A percentile compares a stretch with the other conserved stretches of the same genome.
phyloP scores from a whole-genome alignment of 2,329 filamentous ascomycete species.

The Fusarium coffeatum region DNA sequence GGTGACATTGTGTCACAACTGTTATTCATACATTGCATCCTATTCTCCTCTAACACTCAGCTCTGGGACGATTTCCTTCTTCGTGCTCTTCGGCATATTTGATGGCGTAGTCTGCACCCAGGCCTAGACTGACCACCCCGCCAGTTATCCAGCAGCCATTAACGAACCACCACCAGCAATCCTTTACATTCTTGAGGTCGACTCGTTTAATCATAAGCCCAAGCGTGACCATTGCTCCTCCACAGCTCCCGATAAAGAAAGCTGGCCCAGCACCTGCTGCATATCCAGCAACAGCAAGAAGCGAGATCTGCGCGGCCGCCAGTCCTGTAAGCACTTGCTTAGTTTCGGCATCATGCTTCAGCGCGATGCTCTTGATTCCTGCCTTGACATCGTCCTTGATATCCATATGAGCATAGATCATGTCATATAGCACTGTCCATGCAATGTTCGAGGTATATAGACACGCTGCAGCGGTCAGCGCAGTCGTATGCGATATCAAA shows the following conservation, averaged over 20 bases:
- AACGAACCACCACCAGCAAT: slow-evolving; percentile 83
- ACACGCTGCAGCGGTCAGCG: slow-evolving; percentile 72
- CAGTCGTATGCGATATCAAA: slow-evolving; percentile 71
- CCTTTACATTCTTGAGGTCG: slow-evolving; percentile 71
- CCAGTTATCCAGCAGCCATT: slow-evolving; percentile 78
- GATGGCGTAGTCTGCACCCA: slow-evolving; percentile 70
- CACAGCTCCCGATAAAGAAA: slow-evolving; percentile 75
- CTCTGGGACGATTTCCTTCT: slow-evolving; percentile 9
- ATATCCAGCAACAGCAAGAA: slow-evolving; percentile 76
- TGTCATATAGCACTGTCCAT: slow-evolving; percentile 91
- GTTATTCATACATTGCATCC: slow-evolving; percentile 30
- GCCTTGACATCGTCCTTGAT: slow-evolving; percentile 86
- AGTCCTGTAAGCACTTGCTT: slow-evolving; percentile 80
- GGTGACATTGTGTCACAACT: slow-evolving; percentile 38
- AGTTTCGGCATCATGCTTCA: slow-evolving; percentile 81
- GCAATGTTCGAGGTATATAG: slow-evolving; percentile 83
- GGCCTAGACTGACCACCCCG: slow-evolving; percentile 68
- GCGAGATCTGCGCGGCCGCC: slow-evolving; percentile 73
- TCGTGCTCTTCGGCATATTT: slow-evolving; percentile 56
- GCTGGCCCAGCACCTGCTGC: slow-evolving; percentile 75
- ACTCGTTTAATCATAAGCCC: slow-evolving; percentile 75
- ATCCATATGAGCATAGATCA: slow-evolving; percentile 95
- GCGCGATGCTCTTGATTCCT: slow-evolving; percentile 88
- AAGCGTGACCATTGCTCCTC: slow-evolving; percentile 70
- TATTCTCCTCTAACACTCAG: not conserved